Percentiles rank a stretch among this genome's conserved stretches.
Evolutionary conservation across 768 basidiomycete genomes (phyloP).

Genomic region (Agaricus sinodeliciosus): DNA sequence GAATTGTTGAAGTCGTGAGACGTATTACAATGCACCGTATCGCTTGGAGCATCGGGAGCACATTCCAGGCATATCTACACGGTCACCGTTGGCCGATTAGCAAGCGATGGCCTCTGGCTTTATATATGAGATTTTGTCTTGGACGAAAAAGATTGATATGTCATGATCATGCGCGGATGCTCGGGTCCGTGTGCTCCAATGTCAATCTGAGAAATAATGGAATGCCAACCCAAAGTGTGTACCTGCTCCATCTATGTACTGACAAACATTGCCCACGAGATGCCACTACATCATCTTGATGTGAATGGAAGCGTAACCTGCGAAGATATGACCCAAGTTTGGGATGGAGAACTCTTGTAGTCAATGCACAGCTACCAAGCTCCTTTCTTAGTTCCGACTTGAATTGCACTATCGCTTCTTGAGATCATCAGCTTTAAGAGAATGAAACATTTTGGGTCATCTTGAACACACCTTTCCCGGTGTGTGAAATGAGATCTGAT

Average conservation of each 20-base stretch:
- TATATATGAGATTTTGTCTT: too few species aligned
- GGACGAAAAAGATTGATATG: too few species aligned
- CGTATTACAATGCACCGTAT: background rate
- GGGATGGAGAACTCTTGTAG: background rate
- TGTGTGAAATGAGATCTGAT: too few species aligned
- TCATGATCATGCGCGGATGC: background rate
- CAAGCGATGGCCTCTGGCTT: too few species aligned
- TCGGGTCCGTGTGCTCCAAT: background rate
- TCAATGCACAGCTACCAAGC: background rate
- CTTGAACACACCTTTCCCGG: too few species aligned
- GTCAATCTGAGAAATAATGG: conserved; percentile 1
- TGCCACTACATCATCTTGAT: conserved; percentile 4
- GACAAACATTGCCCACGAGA: background rate
- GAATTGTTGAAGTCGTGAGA: background rate
- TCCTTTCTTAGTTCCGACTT: too few species aligned
- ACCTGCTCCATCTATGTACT: background rate
- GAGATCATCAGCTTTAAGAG: too few species aligned
- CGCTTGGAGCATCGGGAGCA: background rate
- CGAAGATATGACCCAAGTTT: background rate
- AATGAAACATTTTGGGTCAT: too few species aligned
- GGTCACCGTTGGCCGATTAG: too few species aligned
- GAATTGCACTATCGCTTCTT: too few species aligned
- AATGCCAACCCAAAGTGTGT: background rate
- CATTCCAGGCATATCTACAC: too few species aligned
- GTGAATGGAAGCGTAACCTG: conserved; percentile 8